Base-by-base conservation (phyloP, 495 filamentous ascomycete species). In the Penicillium paradoxum region DNA sequence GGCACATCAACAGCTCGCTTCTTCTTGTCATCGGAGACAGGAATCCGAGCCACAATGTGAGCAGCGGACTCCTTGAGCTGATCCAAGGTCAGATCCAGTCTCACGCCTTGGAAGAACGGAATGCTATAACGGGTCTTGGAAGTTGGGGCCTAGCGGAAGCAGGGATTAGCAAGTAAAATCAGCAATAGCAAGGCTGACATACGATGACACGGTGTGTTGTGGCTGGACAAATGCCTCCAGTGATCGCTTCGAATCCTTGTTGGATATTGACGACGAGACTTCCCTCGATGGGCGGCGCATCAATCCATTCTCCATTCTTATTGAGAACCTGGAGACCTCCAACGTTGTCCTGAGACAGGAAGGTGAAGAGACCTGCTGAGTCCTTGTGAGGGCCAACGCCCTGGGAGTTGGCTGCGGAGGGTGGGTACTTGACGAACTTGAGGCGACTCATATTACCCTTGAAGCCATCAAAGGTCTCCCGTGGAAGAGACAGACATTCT, bases 381-480 rank as follows among this genome's bases (percentile, higher is more conserved):
- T 96, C 91, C 69, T 96, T 97, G 67, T 97, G 91, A 8, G 91
- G 91, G 0, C 91, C 90, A 0, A 95, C 90, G 18, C 90, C 90
- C 65, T 83, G 61, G 10, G 73, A 62, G n/a, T 87, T 83, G 0
- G 87, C 85, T 9, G 63, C 51, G 1, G 81, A 70, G 61, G 86
- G 85, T 0, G 90, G 89, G 58, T 96, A 96, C 67, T 93, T 95
- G 56, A 97, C 82, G 51, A 96, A 88, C 65, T 97, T 97, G 34
- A 96, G 73, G 61, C 93, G 92, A 72, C 95, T 89, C 76, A 95
- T 86, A 3, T 74, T 67, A 52, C 95, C 90, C 69, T 89, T 95
- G 76, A 95, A 97, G 51, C 81, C 79, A 63, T 84, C 76, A 67
- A 97, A 96, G 3, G 90, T 88, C 27, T 76, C 73, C 0, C 75